Evolutionary conservation across 129 eudicot genomes (phyloP).

Genomic region (Helianthus annuus): HanXRQr2.0-SUNRISE NC_035449.2:150476997-150477496

Average conservation of each 20-base stretch:
- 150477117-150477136: not conserved
- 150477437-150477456: conserved; percentile 40
- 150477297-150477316: conserved; percentile 32
- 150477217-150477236: not conserved
- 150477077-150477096: too few relatives aligned
- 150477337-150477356: conserved; percentile 18
- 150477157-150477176: not conserved
- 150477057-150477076: too few relatives aligned
- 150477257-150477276: conserved; percentile 8
- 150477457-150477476: conserved; percentile 33
- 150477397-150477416: conserved; percentile 39
- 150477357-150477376: conserved; percentile 33
- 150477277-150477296: conserved; percentile 14
- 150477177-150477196: not conserved
- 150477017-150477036: too few relatives aligned
- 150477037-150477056: too few relatives aligned
- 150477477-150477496: conserved; percentile 17
- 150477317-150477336: conserved; percentile 27
- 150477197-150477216: not conserved
- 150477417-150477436: conserved; percentile 40
- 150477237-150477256: not conserved
- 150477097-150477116: not conserved
- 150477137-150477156: not conserved
- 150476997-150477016: too few relatives aligned
- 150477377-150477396: conserved; percentile 37